Conservation (phyloP, 805 yeast species). For the Yamadazyma sp. region DNA sequence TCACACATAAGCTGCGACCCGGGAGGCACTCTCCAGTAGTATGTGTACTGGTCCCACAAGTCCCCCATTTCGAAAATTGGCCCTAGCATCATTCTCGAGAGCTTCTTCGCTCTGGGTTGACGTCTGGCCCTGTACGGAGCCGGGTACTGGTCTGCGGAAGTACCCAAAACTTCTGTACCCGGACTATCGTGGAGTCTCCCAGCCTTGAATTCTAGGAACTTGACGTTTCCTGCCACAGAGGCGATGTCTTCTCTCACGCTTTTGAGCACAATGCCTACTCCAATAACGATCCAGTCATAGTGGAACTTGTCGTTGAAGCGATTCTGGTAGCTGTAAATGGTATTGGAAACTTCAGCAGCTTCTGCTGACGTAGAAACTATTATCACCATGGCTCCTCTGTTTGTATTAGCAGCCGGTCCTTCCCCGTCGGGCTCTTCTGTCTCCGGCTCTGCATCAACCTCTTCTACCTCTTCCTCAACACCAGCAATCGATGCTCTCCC, state of each 20-base stretch:
- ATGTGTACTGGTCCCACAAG: conserved; percentile 23
- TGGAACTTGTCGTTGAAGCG: conserved; percentile 23
- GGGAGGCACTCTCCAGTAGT: conserved; percentile 28
- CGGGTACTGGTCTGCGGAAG: conserved; percentile 8
- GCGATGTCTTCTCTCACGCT: conserved; percentile 4
- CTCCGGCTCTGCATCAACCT: too few species aligned
- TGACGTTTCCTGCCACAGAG: conserved; percentile 17
- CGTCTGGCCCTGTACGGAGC: conserved; percentile 31
- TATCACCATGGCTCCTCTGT: conserved; percentile 14
- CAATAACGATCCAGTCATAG: conserved; percentile 23
- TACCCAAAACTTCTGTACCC: conserved; percentile 3
- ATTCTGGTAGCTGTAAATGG: conserved; percentile 17
- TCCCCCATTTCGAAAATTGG: conserved; percentile 21
- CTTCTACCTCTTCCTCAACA: not conserved
- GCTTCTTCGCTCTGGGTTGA: conserved; percentile 19
- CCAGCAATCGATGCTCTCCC: not conserved
- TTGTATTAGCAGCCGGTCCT: too few species aligned
- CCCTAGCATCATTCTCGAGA: conserved; percentile 23
- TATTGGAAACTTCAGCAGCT: conserved; percentile 6
- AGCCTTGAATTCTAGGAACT: conserved; percentile 16
- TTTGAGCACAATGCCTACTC: not conserved
- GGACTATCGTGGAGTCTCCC: conserved; percentile 12
- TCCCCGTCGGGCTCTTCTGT: too few species aligned
- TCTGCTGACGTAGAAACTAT: conserved; percentile 8
- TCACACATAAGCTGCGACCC: conserved; percentile 25